Percentiles rank a stretch among this genome's conserved stretches.
These are phyloP conservation scores for Carex pumila DNA, from an alignment of 176 grass and related monocot species.

Conservation along the genomic window DNA sequence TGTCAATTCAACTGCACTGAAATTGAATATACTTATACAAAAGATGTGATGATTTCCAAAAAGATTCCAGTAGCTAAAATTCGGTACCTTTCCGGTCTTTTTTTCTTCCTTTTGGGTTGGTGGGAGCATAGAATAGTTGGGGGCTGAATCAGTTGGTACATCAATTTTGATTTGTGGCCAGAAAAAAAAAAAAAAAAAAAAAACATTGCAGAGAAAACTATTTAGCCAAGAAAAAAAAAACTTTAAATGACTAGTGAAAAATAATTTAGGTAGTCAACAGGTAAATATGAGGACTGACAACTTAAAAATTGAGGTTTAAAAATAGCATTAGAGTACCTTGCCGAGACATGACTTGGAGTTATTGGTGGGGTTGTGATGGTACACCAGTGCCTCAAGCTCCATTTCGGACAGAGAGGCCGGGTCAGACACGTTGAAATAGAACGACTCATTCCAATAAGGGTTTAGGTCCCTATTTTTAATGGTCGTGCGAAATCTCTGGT, in stretches of 20 bases:
- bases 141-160: neutral
- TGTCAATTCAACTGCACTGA: neutral
- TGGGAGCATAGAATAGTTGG: neutral
- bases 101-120: neutral
- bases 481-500: constrained; percentile 60
- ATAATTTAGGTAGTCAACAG: neutral
- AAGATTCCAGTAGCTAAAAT: neutral
- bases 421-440: constrained; percentile 74
- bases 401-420: constrained; percentile 47
- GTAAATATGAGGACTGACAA: neutral
- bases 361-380: constrained; percentile 36
- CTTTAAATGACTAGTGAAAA: neutral
- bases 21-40: neutral
- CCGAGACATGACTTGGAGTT: constrained; percentile 54
- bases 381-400: constrained; percentile 60
- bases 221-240: neutral
- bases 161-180: neutral
- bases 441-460: constrained; percentile 69
- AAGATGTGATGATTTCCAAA: neutral
- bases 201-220: neutral
- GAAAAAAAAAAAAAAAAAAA: neutral
- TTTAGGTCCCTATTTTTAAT: constrained; percentile 66
- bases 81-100: neutral
- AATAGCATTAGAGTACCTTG: constrained; percentile 27
- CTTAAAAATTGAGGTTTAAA: neutral